Percentiles rank a stretch among this genome's conserved stretches.
These are phyloP conservation scores for Lablab purpureus DNA, from an alignment of 306 rosid species.

Conservation along the genomic window DNA sequence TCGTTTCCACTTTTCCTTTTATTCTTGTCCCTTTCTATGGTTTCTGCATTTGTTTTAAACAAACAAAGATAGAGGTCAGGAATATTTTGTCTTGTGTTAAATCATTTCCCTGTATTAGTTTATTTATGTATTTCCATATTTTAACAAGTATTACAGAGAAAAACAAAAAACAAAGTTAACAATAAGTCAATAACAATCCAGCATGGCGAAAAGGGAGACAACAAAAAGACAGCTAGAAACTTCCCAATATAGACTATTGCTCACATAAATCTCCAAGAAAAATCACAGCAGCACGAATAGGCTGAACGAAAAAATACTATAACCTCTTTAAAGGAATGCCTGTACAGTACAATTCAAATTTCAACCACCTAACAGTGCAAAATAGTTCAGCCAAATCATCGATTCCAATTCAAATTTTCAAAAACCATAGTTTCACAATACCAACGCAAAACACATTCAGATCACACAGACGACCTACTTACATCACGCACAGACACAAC, in stretches of 20 bases:
- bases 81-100: neutral
- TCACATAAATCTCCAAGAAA: constrained; percentile 2
- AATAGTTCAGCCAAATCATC: constrained; percentile 28
- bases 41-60: constrained; percentile 12
- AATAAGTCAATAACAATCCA: neutral
- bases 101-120: constrained; percentile 2
- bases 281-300: neutral
- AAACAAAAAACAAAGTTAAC: constrained; percentile 11
- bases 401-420: constrained; percentile 3
- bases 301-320: neutral
- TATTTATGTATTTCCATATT: constrained; percentile 23
- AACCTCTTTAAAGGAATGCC: neutral
- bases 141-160: neutral
- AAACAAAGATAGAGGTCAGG: constrained; percentile 3
- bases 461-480: constrained; percentile 42
- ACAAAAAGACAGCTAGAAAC: constrained; percentile 19
- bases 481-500: constrained; percentile 36
- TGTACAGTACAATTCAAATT: constrained; percentile 25
- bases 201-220: neutral
- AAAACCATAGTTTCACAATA: neutral
- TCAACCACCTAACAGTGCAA: neutral
- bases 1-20: constrained; percentile 31
- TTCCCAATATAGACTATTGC: constrained; percentile 9
- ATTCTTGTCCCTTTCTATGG: neutral
- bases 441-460: constrained; percentile 35